Percentiles rank a stretch among this genome's conserved stretches.
Evolutionary conservation across 306 rosid genomes (phyloP).

Genomic region (Gastrolobium villosum): DNA sequence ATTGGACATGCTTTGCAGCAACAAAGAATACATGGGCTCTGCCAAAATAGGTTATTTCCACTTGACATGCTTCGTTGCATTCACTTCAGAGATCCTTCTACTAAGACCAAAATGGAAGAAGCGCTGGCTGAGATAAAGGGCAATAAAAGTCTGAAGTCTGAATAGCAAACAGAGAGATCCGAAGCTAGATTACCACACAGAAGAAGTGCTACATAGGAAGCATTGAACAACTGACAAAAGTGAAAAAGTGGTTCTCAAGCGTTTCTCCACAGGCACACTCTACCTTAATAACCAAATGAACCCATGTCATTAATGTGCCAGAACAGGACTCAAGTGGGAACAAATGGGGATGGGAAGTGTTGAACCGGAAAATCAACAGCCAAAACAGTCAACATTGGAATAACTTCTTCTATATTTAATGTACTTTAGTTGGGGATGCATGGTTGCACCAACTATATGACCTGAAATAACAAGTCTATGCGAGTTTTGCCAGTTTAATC

Average conservation of each 20-base stretch:
- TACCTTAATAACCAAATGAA: conserved; percentile 35
- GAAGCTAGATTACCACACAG: conserved; percentile 11
- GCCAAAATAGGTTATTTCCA: neutral
- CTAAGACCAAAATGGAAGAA: neutral
- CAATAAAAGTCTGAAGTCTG: neutral
- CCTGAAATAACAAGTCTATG: neutral
- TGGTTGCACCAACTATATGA: too few species aligned
- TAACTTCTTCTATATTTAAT: too few species aligned
- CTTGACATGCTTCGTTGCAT: neutral
- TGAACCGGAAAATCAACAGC: too few species aligned
- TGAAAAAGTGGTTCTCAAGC: conserved; percentile 28
- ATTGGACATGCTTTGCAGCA: conserved; percentile 1
- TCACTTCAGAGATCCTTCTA: neutral
- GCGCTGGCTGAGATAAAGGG: neutral
- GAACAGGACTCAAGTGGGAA: neutral
- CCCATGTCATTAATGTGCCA: conserved; percentile 11
- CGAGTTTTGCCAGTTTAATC: too few species aligned
- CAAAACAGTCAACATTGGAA: too few species aligned
- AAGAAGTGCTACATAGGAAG: conserved; percentile 31
- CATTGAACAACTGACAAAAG: conserved; percentile 42
- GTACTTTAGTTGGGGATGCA: too few species aligned
- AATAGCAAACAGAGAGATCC: neutral
- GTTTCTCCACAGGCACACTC: conserved; percentile 24
- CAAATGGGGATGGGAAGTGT: neutral
- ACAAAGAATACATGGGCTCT: neutral